Base-by-base conservation (phyloP, 2,329 filamentous ascomycete species). In the Ophiocordyceps australis region DNA sequence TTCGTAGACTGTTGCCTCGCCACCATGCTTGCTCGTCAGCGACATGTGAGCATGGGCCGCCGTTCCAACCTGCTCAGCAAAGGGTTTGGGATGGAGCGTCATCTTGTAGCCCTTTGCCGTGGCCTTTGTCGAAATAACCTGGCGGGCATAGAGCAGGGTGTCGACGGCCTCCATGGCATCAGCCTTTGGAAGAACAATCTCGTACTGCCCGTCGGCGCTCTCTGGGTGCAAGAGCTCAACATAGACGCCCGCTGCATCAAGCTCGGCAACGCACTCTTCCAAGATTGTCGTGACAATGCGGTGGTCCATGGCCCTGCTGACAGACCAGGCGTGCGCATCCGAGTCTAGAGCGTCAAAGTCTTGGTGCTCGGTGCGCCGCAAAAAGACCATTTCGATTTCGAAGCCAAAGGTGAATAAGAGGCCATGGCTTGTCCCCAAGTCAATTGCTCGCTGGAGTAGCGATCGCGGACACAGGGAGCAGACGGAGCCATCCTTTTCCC, bases 311-410 rank as follows among this genome's bases (percentile, higher is more conserved):
- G 65, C 59, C 2, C 71, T 65, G 22, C 74, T 60, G 12, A 69
- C 64, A 1, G 69, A 73, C 76, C 77, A 86, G 1, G 72, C 70
- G 38, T 86, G 78, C n/a, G n/a, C n/a, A 2, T 69, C 71, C 23
- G 61, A 57, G 7, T 62, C 63, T n/a, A 61, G 43, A 1, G 75
- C 56, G 1, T 49, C 40, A 7, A 50, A 46, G 21, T 50, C 54
- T n/a, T 47, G 45, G 3, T 41, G 34, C 8, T 42, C 35, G 1
- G 35, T 32, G 5, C 59, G 59, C 21, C 60, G 59, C 35, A 86
- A 54, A 34, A 91, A 72, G 2, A 79, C 60, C 8, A 89, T 66
- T 46, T 91, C 81, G 21, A 91, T 69, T 46, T 92, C 82, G 35
- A 89, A 91, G 0, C 81, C 82, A 11, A 82, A 48, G 0, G 74